Evolutionary conservation across 495 filamentous ascomycete genomes (phyloP).

Genomic region (Trichoderma asperelloides): DNA sequence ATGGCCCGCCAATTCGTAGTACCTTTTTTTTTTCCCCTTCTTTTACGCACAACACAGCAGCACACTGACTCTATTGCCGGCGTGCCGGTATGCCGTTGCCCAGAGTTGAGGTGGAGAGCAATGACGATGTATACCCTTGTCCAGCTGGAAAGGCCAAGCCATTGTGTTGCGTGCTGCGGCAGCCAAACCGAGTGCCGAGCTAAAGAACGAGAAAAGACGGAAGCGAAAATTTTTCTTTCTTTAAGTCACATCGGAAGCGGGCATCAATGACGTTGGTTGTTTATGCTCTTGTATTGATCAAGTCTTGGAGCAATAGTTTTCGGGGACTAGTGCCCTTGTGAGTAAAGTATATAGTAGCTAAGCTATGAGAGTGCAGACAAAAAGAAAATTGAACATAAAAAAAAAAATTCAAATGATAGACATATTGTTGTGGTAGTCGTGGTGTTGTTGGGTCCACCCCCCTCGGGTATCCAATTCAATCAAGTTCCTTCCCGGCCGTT

Average conservation of each 20-base stretch:
- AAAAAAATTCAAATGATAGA: neutral
- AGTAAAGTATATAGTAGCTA: neutral
- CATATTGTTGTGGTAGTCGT: neutral
- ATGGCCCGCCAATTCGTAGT: neutral
- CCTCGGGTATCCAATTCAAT: slow-evolving; percentile 1
- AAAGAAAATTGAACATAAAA: neutral
- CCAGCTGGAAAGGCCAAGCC: neutral
- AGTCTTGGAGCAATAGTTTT: neutral
- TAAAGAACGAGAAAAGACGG: neutral
- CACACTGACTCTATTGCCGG: too few species aligned
- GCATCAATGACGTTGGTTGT: neutral
- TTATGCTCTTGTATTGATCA: neutral
- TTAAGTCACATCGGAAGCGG: neutral
- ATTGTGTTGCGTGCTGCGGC: neutral
- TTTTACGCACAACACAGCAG: too few species aligned
- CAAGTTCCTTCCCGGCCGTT: neutral
- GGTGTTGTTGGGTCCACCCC: neutral
- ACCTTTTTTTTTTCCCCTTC: neutral
- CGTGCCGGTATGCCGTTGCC: neutral
- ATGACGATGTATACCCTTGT: neutral
- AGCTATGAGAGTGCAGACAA: neutral
- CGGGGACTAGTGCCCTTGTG: neutral
- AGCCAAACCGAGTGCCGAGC: neutral
- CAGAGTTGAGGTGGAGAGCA: neutral
- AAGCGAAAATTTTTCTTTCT: neutral